Evolutionary conservation across 768 basidiomycete species (phyloP).

Genomic region (Mycena rosella): DNA sequence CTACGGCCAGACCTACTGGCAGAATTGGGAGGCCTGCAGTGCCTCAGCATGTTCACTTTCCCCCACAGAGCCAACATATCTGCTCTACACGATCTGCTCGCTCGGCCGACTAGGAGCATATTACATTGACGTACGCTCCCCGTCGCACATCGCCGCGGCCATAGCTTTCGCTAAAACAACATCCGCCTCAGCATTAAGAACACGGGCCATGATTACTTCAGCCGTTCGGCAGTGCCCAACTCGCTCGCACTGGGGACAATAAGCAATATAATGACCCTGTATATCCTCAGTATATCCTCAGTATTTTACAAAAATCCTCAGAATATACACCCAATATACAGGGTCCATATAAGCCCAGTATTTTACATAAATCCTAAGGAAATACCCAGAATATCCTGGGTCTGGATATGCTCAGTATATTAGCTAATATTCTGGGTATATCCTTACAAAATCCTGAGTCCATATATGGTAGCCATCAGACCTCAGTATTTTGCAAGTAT

Average conservation of each 20-base stretch:
- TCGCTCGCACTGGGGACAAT: conserved; percentile 23
- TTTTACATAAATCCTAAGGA: too few relatives aligned
- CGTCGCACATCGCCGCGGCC: conserved; percentile 24
- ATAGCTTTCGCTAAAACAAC: conserved; percentile 22
- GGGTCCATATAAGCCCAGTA: too few relatives aligned
- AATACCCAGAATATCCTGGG: too few relatives aligned
- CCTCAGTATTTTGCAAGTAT: too few relatives aligned
- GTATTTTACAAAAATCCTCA: too few relatives aligned
- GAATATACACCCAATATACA: too few relatives aligned
- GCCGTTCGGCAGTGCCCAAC: conserved; percentile 21
- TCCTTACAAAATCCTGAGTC: too few relatives aligned
- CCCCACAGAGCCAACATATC: conserved; percentile 25
- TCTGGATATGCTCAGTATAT: too few relatives aligned
- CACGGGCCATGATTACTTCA: conserved; percentile 29
- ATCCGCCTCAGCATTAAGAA: conserved; percentile 27
- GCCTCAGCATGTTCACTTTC: conserved; percentile 26
- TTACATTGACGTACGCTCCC: conserved; percentile 26
- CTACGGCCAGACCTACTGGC: conserved; percentile 26
- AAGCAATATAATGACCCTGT: too few relatives aligned
- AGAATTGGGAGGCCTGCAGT: conserved; percentile 29
- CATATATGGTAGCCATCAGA: too few relatives aligned
- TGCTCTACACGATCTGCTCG: conserved; percentile 26
- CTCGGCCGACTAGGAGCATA: conserved; percentile 27
- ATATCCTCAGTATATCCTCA: too few relatives aligned
- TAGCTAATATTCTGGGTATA: too few relatives aligned